Conservation (phyloP, 2,329 filamentous ascomycete species). For the Fusarium globosum region DNA sequence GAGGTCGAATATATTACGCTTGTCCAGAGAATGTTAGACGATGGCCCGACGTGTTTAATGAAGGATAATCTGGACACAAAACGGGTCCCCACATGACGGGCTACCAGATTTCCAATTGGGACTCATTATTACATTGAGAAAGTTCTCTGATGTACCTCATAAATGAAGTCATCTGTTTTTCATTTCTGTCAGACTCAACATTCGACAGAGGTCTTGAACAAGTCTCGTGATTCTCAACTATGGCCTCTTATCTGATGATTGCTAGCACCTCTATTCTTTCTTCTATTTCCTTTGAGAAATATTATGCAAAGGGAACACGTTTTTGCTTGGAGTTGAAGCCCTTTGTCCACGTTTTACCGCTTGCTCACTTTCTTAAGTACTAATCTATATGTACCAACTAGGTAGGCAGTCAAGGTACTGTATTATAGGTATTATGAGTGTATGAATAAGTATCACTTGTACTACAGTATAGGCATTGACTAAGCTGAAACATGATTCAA, state of each 20-base stretch:
- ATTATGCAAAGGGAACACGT: not conserved
- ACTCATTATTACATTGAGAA: not conserved
- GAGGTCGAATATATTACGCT: conserved; percentile 1
- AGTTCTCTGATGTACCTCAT: not conserved
- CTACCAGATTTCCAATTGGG: not conserved
- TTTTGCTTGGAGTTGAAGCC: not conserved
- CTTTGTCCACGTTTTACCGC: not conserved
- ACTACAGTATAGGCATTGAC: not conserved
- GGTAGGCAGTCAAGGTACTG: not conserved
- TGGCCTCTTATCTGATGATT: not conserved
- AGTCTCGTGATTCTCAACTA: not conserved
- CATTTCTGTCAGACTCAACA: not conserved
- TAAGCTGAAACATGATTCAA: conserved; percentile 1
- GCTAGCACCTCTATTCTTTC: not conserved
- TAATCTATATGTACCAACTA: not conserved
- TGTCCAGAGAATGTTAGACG: conserved; percentile 4
- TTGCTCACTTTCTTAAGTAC: not conserved
- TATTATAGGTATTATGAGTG: not conserved
- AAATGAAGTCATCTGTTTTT: not conserved
- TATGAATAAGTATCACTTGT: not conserved
- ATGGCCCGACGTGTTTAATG: conserved; percentile 3
- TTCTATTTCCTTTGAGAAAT: not conserved
- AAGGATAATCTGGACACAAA: not conserved
- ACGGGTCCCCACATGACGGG: conserved; percentile 37
- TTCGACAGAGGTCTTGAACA: not conserved